Evolutionary conservation across 1,284 basidiomycete species (phyloP).

Genomic region (Puccinia polysora): DNA sequence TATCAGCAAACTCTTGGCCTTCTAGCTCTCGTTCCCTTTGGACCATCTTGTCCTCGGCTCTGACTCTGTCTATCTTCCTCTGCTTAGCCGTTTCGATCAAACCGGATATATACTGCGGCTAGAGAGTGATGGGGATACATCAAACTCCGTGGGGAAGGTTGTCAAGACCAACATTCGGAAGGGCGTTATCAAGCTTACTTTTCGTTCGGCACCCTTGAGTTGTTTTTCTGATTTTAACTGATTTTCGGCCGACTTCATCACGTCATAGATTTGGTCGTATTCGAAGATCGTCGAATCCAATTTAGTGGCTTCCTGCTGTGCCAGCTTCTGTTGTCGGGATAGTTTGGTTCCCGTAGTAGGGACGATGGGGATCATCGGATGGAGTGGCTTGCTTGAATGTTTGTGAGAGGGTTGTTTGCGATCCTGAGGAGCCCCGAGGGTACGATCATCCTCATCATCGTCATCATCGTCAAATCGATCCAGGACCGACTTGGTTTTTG

Average conservation of each 20-base stretch:
- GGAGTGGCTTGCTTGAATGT: not conserved
- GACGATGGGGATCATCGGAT: not conserved
- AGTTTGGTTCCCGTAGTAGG: conserved; percentile 16
- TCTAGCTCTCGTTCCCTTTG: conserved; percentile 86
- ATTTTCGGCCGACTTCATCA: conserved; percentile 80
- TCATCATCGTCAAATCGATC: conserved; percentile 19
- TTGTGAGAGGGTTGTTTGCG: not conserved
- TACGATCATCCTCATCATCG: conserved; percentile 14
- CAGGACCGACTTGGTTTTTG: conserved; percentile 21
- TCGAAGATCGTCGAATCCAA: conserved; percentile 82
- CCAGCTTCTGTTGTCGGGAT: conserved; percentile 31
- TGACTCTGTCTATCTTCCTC: conserved; percentile 78
- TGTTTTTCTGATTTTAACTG: conserved; percentile 70
- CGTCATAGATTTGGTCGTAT: conserved; percentile 94
- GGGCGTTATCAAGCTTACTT: too few species aligned
- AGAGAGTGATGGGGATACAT: conserved; percentile 10
- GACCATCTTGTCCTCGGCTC: conserved; percentile 97
- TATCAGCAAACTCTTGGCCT: conserved; percentile 88
- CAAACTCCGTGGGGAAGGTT: too few species aligned
- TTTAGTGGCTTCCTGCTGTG: conserved; percentile 60
- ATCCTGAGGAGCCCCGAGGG: too few species aligned
- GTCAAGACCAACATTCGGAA: conserved; percentile 10
- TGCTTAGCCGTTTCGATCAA: conserved; percentile 79
- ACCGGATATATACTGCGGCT: conserved; percentile 89
- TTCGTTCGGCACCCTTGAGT: conserved; percentile 65